These are phyloP conservation scores for Auricularia sp. DNA, from an alignment of 768 basidiomycete genomes.

Conservation along the genomic window DNA sequence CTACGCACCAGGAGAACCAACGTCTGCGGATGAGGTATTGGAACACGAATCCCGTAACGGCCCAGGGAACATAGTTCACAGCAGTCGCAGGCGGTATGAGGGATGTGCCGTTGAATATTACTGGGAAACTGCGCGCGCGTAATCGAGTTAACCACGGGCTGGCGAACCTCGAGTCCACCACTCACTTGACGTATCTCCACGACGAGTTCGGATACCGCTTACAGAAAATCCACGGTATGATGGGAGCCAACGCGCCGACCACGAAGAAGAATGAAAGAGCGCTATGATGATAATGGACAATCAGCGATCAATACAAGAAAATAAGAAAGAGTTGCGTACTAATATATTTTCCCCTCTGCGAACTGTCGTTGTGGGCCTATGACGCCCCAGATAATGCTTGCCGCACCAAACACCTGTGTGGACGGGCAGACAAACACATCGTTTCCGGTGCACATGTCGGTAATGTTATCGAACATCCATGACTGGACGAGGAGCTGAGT, in stretches of 20 bases:
- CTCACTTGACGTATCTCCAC: constrained; percentile 54
- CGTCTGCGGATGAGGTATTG: constrained; percentile 23
- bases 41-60: constrained; percentile 15
- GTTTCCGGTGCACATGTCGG: constrained; percentile 34
- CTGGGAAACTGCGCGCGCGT: constrained; percentile 19
- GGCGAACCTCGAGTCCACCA: constrained; percentile 3
- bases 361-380: constrained; percentile 56
- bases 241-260: constrained; percentile 25
- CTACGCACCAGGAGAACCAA: constrained; percentile 14
- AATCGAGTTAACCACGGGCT: neutral
- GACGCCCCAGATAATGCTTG: constrained; percentile 42
- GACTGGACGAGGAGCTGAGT: constrained; percentile 56
- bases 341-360: constrained; percentile 45
- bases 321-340: constrained; percentile 7
- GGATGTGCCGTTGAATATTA: neutral
- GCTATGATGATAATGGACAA: neutral
- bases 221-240: constrained; percentile 22
- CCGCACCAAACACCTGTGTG: constrained; percentile 32
- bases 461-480: constrained; percentile 31
- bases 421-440: constrained; percentile 44
- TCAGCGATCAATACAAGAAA: neutral
- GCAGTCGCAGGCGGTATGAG: constrained; percentile 7
- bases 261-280: constrained; percentile 31
- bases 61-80: constrained; percentile 8
- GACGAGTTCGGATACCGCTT: constrained; percentile 34